Conservation (phyloP, 2,329 filamentous ascomycete genomes). For the Neofusicoccum ribis region DNA sequence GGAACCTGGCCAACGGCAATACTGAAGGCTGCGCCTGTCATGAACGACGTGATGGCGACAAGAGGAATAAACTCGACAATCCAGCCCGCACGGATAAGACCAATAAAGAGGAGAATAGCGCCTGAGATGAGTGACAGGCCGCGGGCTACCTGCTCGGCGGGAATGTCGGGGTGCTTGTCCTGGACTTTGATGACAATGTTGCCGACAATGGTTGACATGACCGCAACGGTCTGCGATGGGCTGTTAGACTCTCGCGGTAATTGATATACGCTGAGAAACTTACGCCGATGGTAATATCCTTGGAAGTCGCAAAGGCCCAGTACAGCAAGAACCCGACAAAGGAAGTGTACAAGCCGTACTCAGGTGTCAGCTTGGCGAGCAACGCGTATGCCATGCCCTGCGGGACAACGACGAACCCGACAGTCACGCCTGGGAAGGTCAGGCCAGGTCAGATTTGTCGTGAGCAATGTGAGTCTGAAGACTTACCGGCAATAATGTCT, state of each 20-base stretch:
- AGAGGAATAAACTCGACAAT: conserved; percentile 92
- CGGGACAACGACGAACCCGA: conserved; percentile 79
- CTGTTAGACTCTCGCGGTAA: conserved; percentile 8
- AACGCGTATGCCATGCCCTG: conserved; percentile 94
- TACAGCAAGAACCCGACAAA: conserved; percentile 94
- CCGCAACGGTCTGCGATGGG: conserved; percentile 72
- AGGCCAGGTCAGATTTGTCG: neutral
- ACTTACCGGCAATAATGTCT: conserved; percentile 33
- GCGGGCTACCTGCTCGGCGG: conserved; percentile 70
- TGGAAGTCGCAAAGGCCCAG: conserved; percentile 96
- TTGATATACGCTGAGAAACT: conserved; percentile 37
- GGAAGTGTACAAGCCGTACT: conserved; percentile 89
- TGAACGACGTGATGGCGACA: conserved; percentile 88
- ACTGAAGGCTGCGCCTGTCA: conserved; percentile 92
- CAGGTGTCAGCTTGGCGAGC: conserved; percentile 71
- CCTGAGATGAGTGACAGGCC: conserved; percentile 77
- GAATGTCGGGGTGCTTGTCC: conserved; percentile 57
- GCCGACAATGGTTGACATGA: conserved; percentile 87
- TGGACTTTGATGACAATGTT: conserved; percentile 69
- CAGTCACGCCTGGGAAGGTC: conserved; percentile 51
- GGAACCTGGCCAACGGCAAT: conserved; percentile 84
- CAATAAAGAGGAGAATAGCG: conserved; percentile 74
- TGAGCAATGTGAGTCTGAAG: no score
- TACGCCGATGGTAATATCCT: conserved; percentile 94
- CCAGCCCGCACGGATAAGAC: conserved; percentile 79